Evolutionary conservation across 2,329 filamentous ascomycete species (phyloP).

Genomic region (Microdochium trichocladiopsis): DNA sequence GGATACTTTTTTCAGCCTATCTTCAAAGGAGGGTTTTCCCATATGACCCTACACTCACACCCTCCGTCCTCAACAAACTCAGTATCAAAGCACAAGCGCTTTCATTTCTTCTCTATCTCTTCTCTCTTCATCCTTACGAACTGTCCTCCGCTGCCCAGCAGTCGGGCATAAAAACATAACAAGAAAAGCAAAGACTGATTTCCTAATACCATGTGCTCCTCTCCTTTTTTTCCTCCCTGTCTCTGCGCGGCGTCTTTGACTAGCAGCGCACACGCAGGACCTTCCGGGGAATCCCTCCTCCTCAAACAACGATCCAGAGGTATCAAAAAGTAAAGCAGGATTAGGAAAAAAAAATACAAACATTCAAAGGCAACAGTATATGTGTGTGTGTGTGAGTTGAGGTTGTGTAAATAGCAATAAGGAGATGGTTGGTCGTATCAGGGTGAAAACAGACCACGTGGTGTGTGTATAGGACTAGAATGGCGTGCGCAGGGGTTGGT

Average conservation of each 20-base stretch:
- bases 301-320: not conserved
- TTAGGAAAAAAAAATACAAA: not conserved
- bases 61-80: not conserved
- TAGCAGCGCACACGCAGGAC: not conserved
- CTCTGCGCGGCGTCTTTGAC: not conserved
- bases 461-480: not conserved
- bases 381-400: too few species aligned
- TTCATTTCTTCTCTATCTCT: not conserved
- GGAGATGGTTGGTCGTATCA: too few species aligned
- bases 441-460: too few species aligned
- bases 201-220: not conserved
- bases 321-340: not conserved
- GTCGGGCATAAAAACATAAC: not conserved
- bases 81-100: not conserved
- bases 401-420: too few species aligned
- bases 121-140: not conserved
- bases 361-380: too few species aligned
- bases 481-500: not conserved
- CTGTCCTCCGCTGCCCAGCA: not conserved
- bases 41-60: too few species aligned
- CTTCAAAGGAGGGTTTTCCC: too few species aligned
- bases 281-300: not conserved
- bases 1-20: too few species aligned
- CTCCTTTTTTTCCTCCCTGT: not conserved
- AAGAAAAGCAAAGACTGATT: too few species aligned